Evolutionary conservation across 345 rosid species (phyloP).

Genomic region (Geranium brycei): DNA sequence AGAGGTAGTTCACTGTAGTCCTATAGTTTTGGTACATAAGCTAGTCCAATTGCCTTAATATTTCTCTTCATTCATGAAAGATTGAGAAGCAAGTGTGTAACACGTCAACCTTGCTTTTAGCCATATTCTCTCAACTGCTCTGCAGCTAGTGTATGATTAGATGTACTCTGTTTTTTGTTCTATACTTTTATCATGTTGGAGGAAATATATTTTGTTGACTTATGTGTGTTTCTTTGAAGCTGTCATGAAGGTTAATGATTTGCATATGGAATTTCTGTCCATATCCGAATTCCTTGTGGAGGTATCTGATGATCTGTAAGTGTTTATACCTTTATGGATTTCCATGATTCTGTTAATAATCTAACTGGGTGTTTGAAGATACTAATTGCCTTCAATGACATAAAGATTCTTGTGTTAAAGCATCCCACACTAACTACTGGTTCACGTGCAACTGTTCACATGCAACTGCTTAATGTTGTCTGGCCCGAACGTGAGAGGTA

Average conservation of each 20-base stretch:
- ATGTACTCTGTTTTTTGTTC: conserved; percentile 3
- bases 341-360: not conserved
- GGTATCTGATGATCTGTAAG: conserved; percentile 80
- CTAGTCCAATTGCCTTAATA: not conserved
- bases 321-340: conserved; percentile 4
- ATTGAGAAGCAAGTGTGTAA: not conserved
- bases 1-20: conserved; percentile 25
- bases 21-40: not conserved
- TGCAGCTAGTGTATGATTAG: not conserved
- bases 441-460: too few species aligned
- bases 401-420: too few species aligned
- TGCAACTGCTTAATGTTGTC: too few species aligned
- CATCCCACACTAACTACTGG: too few species aligned
- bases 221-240: conserved; percentile 23
- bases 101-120: not conserved
- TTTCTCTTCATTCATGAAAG: not conserved
- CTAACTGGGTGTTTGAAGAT: not conserved
- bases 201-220: not conserved
- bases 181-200: conserved; percentile 1
- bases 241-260: conserved; percentile 50
- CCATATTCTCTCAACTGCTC: not conserved
- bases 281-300: conserved; percentile 76
- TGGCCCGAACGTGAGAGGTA: too few species aligned
- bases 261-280: conserved; percentile 83
- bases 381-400: not conserved